A percentile compares a stretch with the other conserved stretches of the same genome.
These are phyloP conservation scores for Barnettozyma sp. DNA, from an alignment of 805 yeast genomes.

Conservation along the genomic window DNA sequence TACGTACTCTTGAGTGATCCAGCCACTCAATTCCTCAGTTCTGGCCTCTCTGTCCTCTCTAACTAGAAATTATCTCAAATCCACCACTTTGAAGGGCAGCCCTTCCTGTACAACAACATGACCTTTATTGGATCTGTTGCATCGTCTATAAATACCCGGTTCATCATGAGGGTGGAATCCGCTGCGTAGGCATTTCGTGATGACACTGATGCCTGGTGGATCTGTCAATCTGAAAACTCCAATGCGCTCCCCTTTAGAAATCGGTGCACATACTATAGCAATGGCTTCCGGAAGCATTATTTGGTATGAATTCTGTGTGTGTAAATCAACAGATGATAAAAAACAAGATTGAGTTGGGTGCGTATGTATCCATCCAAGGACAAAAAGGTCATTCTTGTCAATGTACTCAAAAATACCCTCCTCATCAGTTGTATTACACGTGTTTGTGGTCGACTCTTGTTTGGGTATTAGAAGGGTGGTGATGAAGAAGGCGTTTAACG, in stretches of 20 bases:
- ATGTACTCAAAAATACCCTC: constrained; percentile 49
- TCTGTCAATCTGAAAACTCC: constrained; percentile 59
- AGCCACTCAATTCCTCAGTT: neutral
- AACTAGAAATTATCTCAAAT: constrained; percentile 33
- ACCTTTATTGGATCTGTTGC: constrained; percentile 35
- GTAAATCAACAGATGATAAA: constrained; percentile 57
- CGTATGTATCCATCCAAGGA: constrained; percentile 72
- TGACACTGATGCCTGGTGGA: constrained; percentile 53
- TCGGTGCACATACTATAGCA: constrained; percentile 62
- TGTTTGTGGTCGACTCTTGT: constrained; percentile 55
- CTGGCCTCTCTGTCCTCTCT: neutral
- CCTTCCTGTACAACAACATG: constrained; percentile 42
- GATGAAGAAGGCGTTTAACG: constrained; percentile 54
- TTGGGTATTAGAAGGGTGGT: constrained; percentile 57
- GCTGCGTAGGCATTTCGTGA: constrained; percentile 41
- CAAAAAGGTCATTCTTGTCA: constrained; percentile 48
- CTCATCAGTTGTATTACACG: constrained; percentile 56
- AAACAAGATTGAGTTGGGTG: constrained; percentile 72
- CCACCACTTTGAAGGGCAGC: constrained; percentile 42
- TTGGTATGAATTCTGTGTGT: constrained; percentile 63
- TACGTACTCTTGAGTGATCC: no score
- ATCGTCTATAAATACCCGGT: constrained; percentile 40
- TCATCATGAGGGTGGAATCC: constrained; percentile 63
- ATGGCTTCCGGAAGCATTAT: constrained; percentile 64
- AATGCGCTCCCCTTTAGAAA: constrained; percentile 33